phyloP scores from a whole-genome alignment of 2,329 filamentous ascomycete species.

The Sporothrix curviconia region DNA sequence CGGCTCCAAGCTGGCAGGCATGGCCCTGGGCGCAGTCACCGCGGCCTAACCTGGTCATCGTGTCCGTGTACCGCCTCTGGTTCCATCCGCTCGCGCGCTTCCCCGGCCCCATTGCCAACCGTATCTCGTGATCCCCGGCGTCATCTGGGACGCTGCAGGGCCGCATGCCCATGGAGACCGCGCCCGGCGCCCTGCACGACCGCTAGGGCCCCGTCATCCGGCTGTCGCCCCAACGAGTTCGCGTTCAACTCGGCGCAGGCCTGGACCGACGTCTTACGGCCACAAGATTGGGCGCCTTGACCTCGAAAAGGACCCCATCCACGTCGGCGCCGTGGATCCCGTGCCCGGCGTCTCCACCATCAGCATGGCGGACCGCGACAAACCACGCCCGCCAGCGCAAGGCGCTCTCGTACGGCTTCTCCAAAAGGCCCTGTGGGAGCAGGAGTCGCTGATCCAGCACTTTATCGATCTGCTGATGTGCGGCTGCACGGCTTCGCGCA shows the following conservation, averaged over 20 bases:
- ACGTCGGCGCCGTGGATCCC: conserved; percentile 14
- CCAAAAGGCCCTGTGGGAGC: conserved; percentile 33
- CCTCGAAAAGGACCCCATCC: conserved; percentile 16
- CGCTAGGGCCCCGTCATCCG: conserved; percentile 38
- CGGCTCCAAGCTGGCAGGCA: conserved; percentile 9
- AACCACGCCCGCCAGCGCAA: conserved; percentile 28
- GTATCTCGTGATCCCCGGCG: conserved; percentile 21
- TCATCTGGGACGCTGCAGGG: conserved; percentile 74
- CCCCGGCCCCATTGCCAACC: conserved; percentile 22
- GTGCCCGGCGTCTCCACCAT: conserved; percentile 17
- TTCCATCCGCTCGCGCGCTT: conserved; percentile 23
- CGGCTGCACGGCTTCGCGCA: conserved; percentile 19
- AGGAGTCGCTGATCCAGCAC: conserved; percentile 32
- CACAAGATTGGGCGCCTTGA: conserved; percentile 17
- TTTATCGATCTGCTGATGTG: conserved; percentile 32
- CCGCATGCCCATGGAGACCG: conserved; percentile 57
- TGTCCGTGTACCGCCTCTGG: conserved; percentile 22
- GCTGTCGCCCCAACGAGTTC: conserved; percentile 35
- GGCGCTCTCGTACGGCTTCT: conserved; percentile 35
- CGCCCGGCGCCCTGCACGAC: conserved; percentile 26
- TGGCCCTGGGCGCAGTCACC: neutral
- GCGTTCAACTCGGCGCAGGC: conserved; percentile 30
- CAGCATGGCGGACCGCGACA: conserved; percentile 15
- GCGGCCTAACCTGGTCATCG: conserved; percentile 9
- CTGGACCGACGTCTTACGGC: conserved; percentile 31